Evolutionary conservation across 1,284 basidiomycete genomes (phyloP).

Genomic region (Mycosarcoma mackinlayi): DNA sequence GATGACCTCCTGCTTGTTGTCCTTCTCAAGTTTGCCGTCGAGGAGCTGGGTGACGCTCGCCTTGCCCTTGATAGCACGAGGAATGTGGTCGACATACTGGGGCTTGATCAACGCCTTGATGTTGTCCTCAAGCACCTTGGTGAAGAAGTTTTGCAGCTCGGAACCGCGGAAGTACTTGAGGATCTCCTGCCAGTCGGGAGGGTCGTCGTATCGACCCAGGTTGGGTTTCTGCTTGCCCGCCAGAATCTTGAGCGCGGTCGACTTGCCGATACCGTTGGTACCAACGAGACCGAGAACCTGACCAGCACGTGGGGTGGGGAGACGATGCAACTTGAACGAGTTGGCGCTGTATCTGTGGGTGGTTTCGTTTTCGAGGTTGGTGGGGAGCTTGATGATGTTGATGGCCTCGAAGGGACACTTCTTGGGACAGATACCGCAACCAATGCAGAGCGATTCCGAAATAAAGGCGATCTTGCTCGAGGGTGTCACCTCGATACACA

Average conservation of each 20-base stretch:
- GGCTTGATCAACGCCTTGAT: slow-evolving; percentile 69
- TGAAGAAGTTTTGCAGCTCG: slow-evolving; percentile 68
- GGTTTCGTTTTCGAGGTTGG: slow-evolving; percentile 67
- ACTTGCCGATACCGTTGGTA: slow-evolving; percentile 68
- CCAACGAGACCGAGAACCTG: slow-evolving; percentile 68
- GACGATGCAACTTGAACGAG: slow-evolving; percentile 67
- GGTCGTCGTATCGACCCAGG: slow-evolving; percentile 67
- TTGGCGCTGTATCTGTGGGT: slow-evolving; percentile 68
- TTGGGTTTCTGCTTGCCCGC: slow-evolving; percentile 68
- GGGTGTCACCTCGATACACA: slow-evolving; percentile 65
- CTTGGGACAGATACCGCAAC: slow-evolving; percentile 68
- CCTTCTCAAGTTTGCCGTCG: slow-evolving; percentile 63
- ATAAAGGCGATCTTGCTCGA: slow-evolving; percentile 66
- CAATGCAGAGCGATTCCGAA: slow-evolving; percentile 67
- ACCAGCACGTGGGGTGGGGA: slow-evolving; percentile 64
- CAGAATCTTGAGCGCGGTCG: slow-evolving; percentile 67
- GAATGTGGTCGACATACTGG: slow-evolving; percentile 68
- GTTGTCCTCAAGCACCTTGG: slow-evolving; percentile 68
- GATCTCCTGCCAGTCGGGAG: slow-evolving; percentile 68
- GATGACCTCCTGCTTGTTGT: slow-evolving; percentile 65
- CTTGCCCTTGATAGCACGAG: slow-evolving; percentile 64
- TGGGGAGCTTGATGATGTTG: slow-evolving; percentile 68
- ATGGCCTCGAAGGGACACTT: slow-evolving; percentile 69
- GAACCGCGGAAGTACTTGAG: slow-evolving; percentile 68
- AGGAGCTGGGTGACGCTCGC: slow-evolving; percentile 64